Evolutionary conservation across 345 rosid genomes (phyloP).

Genomic region (Moricandia moricandioides): DNA sequence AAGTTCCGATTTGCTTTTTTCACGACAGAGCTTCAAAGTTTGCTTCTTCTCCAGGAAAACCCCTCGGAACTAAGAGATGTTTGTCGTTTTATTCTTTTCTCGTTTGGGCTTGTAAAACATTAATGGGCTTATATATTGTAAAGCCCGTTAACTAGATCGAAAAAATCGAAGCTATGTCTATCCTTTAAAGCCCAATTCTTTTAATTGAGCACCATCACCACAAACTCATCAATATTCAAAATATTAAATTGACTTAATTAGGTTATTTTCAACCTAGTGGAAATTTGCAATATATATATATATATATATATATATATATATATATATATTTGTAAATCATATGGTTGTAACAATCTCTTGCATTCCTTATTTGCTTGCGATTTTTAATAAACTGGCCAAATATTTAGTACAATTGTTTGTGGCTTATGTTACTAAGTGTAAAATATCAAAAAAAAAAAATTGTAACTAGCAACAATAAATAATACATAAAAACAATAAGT

Average conservation of each 20-base stretch:
- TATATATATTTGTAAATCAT: not conserved
- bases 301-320: not conserved
- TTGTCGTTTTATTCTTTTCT: not conserved
- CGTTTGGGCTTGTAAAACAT: not conserved
- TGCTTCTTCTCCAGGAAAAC: slow-evolving; percentile 42
- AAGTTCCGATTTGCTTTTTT: slow-evolving; percentile 4
- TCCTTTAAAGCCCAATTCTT: not conserved
- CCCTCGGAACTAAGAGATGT: not conserved
- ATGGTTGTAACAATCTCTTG: not conserved
- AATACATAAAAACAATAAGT: not conserved
- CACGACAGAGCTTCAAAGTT: not conserved
- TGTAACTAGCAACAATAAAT: not conserved
- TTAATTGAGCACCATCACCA: not conserved
- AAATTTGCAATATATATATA: not conserved
- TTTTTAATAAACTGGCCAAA: not conserved
- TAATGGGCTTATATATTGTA: slow-evolving; percentile 10
- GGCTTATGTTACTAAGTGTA: not conserved
- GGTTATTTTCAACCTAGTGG: not conserved
- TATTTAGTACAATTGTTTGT: not conserved
- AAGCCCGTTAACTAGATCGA: not conserved
- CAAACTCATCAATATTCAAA: not conserved
- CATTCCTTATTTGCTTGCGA: not conserved
- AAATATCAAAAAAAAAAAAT: not conserved
- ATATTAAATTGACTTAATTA: not conserved
- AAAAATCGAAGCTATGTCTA: not conserved